Base-by-base conservation (phyloP, 139 green algal species). In the Edaphochlamys debaryana region DNA sequence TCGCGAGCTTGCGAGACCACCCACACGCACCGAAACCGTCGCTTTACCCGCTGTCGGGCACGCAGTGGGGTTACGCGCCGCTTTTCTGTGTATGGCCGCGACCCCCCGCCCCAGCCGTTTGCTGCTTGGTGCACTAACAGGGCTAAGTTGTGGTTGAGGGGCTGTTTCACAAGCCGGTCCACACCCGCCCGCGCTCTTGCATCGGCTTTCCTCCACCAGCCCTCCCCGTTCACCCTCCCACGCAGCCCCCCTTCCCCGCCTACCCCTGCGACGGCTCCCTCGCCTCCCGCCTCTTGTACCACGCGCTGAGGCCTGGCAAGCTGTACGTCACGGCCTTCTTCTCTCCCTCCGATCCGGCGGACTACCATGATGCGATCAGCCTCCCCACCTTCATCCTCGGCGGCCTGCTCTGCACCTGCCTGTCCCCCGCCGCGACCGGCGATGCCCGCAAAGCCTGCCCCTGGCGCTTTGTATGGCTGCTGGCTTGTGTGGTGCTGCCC, bases 391-490 rank as follows among this genome's bases (percentile, higher is more conserved):
- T 66, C 32, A 27, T 66, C 3, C 6, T 32, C 3, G 45, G 48
- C 32, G 70, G 48, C 20, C 3, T 67, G 22, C 32, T 48, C 4
- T 32, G 32, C 6, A 15, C 34, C 3, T 20, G 41, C 8, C n/a
- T 77, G n/a, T 45, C 45, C 30, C 48, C 48, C 19, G 22, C 20
- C 70, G 11, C 4, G 0, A 7, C 69, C 25, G 2, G 2, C 5
- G 41, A 30, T 1, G 15, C 27, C 4, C 42, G 69, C 3, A 48
- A 48, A 20, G 20, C 2, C 70, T 50, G 32, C 48, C 25, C 23
- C 32, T 32, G 70, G 17, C 70, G 69, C 69, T 48, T 78, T 11
- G 70, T 4, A 13, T 78, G 70, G 70, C 70, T 78, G 27, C 20
- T 66, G 20, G 17, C n/a, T 1, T 48, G 17, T 4, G 48, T 66